phyloP scores from a whole-genome alignment of 2,329 filamentous ascomycete species.

The Allantophomopsis cytisporea region DNA sequence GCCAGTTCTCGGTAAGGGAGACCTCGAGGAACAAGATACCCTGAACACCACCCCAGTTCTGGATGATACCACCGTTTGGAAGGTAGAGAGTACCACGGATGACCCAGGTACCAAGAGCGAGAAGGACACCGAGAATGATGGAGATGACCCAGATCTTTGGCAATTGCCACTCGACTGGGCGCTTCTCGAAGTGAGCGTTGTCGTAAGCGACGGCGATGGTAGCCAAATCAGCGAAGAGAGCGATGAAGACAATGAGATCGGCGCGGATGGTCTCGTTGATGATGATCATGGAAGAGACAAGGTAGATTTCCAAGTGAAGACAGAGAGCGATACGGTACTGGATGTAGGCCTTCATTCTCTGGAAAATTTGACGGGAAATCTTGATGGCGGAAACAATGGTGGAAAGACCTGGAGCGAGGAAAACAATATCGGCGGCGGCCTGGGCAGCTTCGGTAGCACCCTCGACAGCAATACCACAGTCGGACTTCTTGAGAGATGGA shows the following conservation, averaged over 20 bases:
- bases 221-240: conserved; percentile 66
- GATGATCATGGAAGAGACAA: conserved; percentile 67
- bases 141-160: conserved; percentile 74
- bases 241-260: conserved; percentile 67
- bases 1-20: conserved; percentile 63
- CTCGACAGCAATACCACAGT: conserved; percentile 90
- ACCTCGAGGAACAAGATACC: conserved; percentile 65
- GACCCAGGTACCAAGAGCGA: conserved; percentile 61
- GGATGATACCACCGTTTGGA: conserved; percentile 55
- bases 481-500: conserved; percentile 83
- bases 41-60: conserved; percentile 63
- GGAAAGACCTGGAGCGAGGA: conserved; percentile 81
- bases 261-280: conserved; percentile 63
- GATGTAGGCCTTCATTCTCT: conserved; percentile 94
- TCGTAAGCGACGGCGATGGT: conserved; percentile 71
- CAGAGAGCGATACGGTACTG: conserved; percentile 91
- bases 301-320: conserved; percentile 75
- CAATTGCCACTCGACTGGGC: conserved; percentile 68
- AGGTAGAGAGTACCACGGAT: conserved; percentile 59
- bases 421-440: conserved; percentile 86
- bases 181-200: conserved; percentile 62
- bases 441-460: conserved; percentile 83
- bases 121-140: conserved; percentile 51
- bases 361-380: conserved; percentile 90
- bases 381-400: conserved; percentile 89